phyloP scores from a whole-genome alignment of 805 yeast genomes.

The Zygoascus flipseniorum region DNA sequence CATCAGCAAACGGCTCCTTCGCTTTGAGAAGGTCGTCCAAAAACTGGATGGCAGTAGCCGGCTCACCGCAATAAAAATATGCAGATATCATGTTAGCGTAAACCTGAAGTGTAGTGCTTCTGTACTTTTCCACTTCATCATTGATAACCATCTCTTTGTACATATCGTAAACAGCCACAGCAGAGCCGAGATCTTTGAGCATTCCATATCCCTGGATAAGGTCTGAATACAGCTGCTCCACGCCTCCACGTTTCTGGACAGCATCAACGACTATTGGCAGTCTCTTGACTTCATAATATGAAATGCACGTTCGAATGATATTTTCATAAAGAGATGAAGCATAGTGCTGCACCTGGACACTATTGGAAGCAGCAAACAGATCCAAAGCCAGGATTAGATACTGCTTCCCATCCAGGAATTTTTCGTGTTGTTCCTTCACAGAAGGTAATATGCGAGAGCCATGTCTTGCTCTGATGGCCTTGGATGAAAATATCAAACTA shows the following conservation, averaged over 20 bases:
- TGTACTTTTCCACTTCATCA: conserved; percentile 1
- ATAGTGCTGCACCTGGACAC: conserved; percentile 17
- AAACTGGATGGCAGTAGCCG: conserved; percentile 20
- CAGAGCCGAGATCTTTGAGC: conserved; percentile 13
- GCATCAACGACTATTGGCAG: neutral
- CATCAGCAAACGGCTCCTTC: neutral
- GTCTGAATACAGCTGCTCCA: neutral
- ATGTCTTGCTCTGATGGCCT: conserved; percentile 3
- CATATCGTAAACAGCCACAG: conserved; percentile 15
- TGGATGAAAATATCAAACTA: conserved; percentile 1
- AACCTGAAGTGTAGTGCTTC: conserved; percentile 8
- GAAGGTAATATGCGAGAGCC: conserved; percentile 7
- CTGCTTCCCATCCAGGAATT: conserved; percentile 10
- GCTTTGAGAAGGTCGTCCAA: conserved; percentile 19
- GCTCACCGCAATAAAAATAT: conserved; percentile 18
- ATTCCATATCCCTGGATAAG: conserved; percentile 19
- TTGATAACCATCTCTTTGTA: conserved; percentile 11
- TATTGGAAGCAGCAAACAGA: conserved; percentile 23
- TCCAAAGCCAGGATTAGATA: conserved; percentile 24
- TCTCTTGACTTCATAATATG: neutral
- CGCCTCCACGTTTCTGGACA: neutral
- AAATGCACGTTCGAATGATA: neutral
- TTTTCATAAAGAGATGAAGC: neutral
- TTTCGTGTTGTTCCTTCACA: conserved; percentile 5
- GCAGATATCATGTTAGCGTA: conserved; percentile 24